These are phyloP conservation scores for Oxalis stricta DNA, from an alignment of 441 rosid genomes.

Conservation along the genomic window DNA sequence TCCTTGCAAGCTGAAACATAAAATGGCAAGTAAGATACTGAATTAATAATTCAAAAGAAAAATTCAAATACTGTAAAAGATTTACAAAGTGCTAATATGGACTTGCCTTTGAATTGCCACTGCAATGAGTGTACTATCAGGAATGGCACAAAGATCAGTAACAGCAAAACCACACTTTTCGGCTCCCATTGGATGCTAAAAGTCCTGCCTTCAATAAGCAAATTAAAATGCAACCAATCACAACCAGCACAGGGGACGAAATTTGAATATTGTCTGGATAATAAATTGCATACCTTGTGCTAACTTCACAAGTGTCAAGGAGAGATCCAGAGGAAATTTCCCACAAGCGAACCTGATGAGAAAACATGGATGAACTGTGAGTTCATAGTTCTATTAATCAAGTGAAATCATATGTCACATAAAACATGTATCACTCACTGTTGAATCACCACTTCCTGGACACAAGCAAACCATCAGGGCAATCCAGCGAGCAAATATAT, in stretches of 20 bases:
- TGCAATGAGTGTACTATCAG: constrained; percentile 40
- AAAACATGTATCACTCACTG: constrained; percentile 32
- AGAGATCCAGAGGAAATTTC: constrained; percentile 70
- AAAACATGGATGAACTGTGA: constrained; percentile 4
- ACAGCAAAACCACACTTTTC: constrained; percentile 37
- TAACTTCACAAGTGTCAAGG: constrained; percentile 70
- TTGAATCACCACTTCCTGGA: constrained; percentile 95
- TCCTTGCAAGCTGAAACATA: constrained; percentile 57
- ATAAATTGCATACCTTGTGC: constrained; percentile 34
- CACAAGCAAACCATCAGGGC: constrained; percentile 55
- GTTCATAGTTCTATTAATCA: background rate
- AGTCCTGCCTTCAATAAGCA: constrained; percentile 44
- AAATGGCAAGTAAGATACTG: constrained; percentile 7
- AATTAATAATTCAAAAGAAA: constrained; percentile 3
- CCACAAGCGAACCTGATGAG: constrained; percentile 77
- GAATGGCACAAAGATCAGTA: constrained; percentile 50
- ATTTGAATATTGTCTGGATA: background rate
- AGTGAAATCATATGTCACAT: background rate
- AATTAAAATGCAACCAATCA: constrained; percentile 11
- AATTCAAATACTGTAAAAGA: background rate
- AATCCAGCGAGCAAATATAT: constrained; percentile 39
- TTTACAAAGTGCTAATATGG: background rate
- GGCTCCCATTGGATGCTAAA: constrained; percentile 22
- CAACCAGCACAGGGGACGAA: background rate
- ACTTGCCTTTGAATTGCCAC: constrained; percentile 66